These are phyloP conservation scores for Tetradesmus lagerheimii DNA, from an alignment of 139 green algal genomes.

Conservation along the genomic window DNA sequence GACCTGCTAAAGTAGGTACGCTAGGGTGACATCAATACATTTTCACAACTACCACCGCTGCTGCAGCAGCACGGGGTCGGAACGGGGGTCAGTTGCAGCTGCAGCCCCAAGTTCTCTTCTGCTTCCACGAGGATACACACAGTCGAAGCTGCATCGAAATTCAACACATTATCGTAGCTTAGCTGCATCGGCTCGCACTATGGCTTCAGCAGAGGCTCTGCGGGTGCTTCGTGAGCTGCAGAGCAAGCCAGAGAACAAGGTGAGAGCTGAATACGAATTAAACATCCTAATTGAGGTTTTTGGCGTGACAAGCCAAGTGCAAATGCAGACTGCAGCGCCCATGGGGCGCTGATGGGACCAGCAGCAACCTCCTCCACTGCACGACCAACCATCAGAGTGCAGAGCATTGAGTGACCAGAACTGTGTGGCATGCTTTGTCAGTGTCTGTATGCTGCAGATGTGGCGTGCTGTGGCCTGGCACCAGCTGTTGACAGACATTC, in stretches of 20 bases:
- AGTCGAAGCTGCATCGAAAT: no score
- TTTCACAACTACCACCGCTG: neutral
- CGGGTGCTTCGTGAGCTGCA: constrained; percentile 89
- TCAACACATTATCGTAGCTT: neutral
- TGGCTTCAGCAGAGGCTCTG: constrained; percentile 88
- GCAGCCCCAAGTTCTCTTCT: neutral
- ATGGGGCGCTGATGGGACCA: neutral
- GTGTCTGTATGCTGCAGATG: neutral
- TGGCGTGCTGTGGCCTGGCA: neutral
- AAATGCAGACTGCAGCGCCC: neutral
- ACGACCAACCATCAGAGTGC: neutral
- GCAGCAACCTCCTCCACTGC: neutral
- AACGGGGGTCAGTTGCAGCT: neutral
- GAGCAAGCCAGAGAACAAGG: constrained; percentile 86
- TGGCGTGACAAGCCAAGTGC: neutral
- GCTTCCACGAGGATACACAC: neutral
- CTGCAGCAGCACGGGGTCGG: neutral
- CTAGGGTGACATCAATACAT: no score
- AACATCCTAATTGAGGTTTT: neutral
- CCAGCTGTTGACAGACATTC: neutral
- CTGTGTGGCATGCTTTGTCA: neutral
- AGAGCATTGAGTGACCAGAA: neutral
- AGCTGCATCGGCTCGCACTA: constrained; percentile 46
- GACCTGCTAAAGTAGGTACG: no score
- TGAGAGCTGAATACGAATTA: constrained; percentile 48